phyloP scores from a whole-genome alignment of 805 yeast species.

The Candida sonorensis region DNA sequence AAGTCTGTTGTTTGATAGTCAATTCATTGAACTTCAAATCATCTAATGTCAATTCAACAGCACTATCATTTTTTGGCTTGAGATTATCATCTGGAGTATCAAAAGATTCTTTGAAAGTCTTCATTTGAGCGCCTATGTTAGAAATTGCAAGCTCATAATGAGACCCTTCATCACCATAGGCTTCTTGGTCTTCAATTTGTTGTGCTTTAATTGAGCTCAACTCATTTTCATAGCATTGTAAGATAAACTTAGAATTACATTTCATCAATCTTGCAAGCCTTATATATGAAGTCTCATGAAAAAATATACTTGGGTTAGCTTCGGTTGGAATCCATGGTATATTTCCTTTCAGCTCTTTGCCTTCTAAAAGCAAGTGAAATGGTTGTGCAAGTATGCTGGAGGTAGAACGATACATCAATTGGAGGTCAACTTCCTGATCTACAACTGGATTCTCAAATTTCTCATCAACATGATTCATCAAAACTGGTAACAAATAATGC shows the following conservation, averaged over 20 bases:
- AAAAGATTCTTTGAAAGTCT: slow-evolving; percentile 30
- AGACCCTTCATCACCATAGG: slow-evolving; percentile 54
- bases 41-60: slow-evolving; percentile 1
- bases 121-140: slow-evolving; percentile 43
- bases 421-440: slow-evolving; percentile 48
- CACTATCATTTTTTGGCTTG: not conserved
- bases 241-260: slow-evolving; percentile 50
- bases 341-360: slow-evolving; percentile 27
- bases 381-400: slow-evolving; percentile 28
- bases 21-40: slow-evolving; percentile 14
- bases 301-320: slow-evolving; percentile 20
- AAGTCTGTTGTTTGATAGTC: slow-evolving; percentile 11
- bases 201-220: slow-evolving; percentile 43
- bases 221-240: slow-evolving; percentile 54
- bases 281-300: slow-evolving; percentile 23
- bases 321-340: slow-evolving; percentile 47
- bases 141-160: slow-evolving; percentile 49
- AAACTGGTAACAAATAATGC: slow-evolving; percentile 60
- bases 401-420: slow-evolving; percentile 52
- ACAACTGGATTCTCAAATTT: slow-evolving; percentile 51
- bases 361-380: slow-evolving; percentile 20
- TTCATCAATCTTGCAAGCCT: slow-evolving; percentile 63
- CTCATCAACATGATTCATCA: slow-evolving; percentile 42
- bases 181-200: slow-evolving; percentile 47
- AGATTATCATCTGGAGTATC: slow-evolving; percentile 2